phyloP scores from a whole-genome alignment of 352 stramenopile species.

The Thraustochytrium striatum region DNA sequence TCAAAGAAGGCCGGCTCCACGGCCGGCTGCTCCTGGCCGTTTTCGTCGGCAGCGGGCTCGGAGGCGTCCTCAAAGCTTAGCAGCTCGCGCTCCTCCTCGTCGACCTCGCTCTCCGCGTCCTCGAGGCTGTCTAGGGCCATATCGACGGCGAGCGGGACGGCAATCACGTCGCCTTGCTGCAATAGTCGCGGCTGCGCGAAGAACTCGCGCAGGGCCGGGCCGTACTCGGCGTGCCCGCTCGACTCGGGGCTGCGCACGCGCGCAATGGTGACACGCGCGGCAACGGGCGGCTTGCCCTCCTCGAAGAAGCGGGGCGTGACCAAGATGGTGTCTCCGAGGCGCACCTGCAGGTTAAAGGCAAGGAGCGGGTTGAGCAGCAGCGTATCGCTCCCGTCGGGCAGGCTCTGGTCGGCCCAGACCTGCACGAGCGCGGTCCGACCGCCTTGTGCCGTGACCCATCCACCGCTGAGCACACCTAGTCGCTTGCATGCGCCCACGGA shows the following conservation, averaged over 20 bases:
- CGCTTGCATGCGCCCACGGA: too few relatives aligned
- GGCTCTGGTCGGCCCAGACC: too few relatives aligned
- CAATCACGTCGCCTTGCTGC: conserved; percentile 4
- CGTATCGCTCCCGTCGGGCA: neutral
- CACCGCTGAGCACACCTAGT: too few relatives aligned
- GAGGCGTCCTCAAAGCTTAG: neutral
- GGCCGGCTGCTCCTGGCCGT: neutral
- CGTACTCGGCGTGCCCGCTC: conserved; percentile 39
- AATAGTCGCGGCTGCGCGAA: conserved; percentile 18
- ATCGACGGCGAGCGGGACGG: conserved; percentile 10
- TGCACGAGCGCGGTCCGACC: too few relatives aligned
- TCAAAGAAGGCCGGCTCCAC: neutral
- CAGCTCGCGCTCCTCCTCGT: neutral
- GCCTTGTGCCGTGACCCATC: too few relatives aligned
- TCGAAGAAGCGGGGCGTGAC: conserved; percentile 10
- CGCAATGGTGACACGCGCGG: conserved; percentile 35
- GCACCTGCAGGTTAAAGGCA: conserved; percentile 24
- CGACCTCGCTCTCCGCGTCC: conserved; percentile 30
- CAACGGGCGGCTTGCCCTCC: neutral
- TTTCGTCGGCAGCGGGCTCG: neutral
- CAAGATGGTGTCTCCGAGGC: neutral
- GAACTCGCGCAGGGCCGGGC: conserved; percentile 32
- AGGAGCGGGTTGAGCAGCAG: conserved; percentile 22
- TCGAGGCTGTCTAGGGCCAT: neutral
- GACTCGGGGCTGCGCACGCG: conserved; percentile 34